Base-by-base conservation (phyloP, 1,284 basidiomycete genomes). In the Kalmanozyma brasiliensis region DNA sequence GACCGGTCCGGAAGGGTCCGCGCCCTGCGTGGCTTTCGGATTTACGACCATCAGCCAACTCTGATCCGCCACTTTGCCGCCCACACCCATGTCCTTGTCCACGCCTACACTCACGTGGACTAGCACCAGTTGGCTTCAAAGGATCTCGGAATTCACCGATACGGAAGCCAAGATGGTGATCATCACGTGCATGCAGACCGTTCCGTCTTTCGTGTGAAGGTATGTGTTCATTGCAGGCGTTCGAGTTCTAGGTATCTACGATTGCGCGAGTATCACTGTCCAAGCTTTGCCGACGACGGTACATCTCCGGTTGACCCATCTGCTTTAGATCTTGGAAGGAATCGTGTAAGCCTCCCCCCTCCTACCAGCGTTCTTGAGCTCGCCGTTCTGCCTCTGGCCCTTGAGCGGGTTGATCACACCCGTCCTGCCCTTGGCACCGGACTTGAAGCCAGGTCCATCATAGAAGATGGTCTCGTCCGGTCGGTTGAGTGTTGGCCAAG, bases 401-500 rank as follows among this genome's bases (percentile, higher is more conserved):
- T 68, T 63, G 14, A 65, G 34, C 17, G 67, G 61, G 36, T 62
- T 70, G 17, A 70, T 46, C 5, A 65, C 48, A 13, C 67, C 67
- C 3, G 46, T 49, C 13, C 79, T 55, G 9, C 80, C 80, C 34
- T 64, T 65, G 8, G 67, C 55, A 24, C 76, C 75, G 1, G 63
- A 65, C 33, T 58, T 72, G 66, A 78, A 82, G 16, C 80, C 80
- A 9, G 78, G 79, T 8, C 80, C 80, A 34, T 74, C 73, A 46
- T 80, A 82, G 42, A 70, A 72, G 24, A 82, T 81, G 16, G 64
- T 64, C 33, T 73, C 61, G 36, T 76, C 67, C 0, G 76, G 78
- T 11, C 76, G 55, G 69, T 80, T 80, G 37, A 82, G 62, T 23
- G 65, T 74, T 8, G 80, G 80, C 79, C 79, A 82, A 41, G 73